These are phyloP conservation scores for Neonectria coccinea DNA, from an alignment of 2,329 filamentous ascomycete genomes.

Conservation along the genomic window DNA sequence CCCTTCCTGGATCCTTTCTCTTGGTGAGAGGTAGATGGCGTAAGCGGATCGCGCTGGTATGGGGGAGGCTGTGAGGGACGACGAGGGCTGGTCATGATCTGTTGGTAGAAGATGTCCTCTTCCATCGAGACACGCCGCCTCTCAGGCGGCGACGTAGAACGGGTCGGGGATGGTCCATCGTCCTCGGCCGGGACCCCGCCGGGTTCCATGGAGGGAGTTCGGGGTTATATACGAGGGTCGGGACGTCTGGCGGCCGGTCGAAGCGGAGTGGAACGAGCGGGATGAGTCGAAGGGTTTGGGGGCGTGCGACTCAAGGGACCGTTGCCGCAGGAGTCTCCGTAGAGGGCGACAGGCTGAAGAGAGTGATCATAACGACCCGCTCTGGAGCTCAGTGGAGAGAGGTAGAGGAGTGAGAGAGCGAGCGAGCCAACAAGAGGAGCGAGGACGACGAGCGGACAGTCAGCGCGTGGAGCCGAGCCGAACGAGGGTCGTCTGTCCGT, in stretches of 20 bases:
- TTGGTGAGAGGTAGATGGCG: conserved; percentile 32
- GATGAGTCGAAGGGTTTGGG: conserved; percentile 39
- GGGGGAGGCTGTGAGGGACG: conserved; percentile 62
- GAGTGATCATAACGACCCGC: conserved; percentile 54
- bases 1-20: conserved; percentile 34
- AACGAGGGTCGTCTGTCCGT: conserved; percentile 39
- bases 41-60: conserved; percentile 52
- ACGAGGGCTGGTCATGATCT: conserved; percentile 61
- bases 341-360: conserved; percentile 47
- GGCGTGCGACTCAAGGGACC: conserved; percentile 45
- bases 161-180: conserved; percentile 50
- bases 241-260: conserved; percentile 36
- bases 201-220: conserved; percentile 50
- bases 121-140: conserved; percentile 65
- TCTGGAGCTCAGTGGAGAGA: conserved; percentile 48
- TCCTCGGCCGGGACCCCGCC: conserved; percentile 46
- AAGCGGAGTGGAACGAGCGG: conserved; percentile 38
- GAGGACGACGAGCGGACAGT: conserved; percentile 39
- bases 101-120: conserved; percentile 65
- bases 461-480: conserved; percentile 44
- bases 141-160: conserved; percentile 52
- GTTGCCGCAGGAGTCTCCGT: conserved; percentile 49
- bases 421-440: conserved; percentile 43
- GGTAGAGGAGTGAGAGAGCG: conserved; percentile 39
- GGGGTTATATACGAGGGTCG: conserved; percentile 44